Base-by-base conservation (phyloP, 2,329 filamentous ascomycete genomes). In the Chaetomiaceae sp. region DNA sequence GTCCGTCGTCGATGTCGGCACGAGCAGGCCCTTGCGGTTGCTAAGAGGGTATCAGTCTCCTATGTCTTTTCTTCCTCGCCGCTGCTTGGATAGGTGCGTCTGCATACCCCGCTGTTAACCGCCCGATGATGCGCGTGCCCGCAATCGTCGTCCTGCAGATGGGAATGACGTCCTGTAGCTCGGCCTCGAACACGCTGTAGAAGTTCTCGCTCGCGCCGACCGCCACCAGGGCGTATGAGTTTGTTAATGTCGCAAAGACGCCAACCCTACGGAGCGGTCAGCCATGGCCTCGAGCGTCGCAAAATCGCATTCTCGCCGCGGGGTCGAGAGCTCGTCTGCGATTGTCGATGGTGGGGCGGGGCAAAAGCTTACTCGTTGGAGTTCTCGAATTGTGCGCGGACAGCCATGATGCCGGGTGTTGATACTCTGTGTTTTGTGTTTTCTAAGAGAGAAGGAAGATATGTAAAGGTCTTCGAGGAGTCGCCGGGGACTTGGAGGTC, bases 171-270 rank as follows among this genome's bases (percentile, higher is more conserved):
- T 97, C 94, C 78, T 95, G 90, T 58, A 99, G 82, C 78, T 99
- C 94, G 59, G 92, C 87, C 80, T 99, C 94, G 76, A 99, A 97
- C 71, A 97, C 83, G 78, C 89, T 91, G 84, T 97, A 97, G 75
- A 99, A 99, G 82, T 97, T 97, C 80, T 96, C 91, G 68, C 90
- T 96, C 65, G 89, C 91, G 68, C 94, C 94, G 62, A 96, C 84
- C 61, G 92, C 91, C 65, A 96, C 90, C 66, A 99, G 81, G 65
- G 91, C 91, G 74, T 96, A 99, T 56, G 90, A 92, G 76, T 99
- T 99, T 64, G 94, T 99, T 70, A 99, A 87, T 58, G 90, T 96
- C 57, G 91, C 77, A 74, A 99, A 99, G 69, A 97, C 94, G 71
- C 94, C 94, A 69, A 99, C 89, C 77, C 91, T 96, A 67, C 29